phyloP scores from a whole-genome alignment of 1,139 yeast genomes.

The Lodderomyces parapsilosis region DNA sequence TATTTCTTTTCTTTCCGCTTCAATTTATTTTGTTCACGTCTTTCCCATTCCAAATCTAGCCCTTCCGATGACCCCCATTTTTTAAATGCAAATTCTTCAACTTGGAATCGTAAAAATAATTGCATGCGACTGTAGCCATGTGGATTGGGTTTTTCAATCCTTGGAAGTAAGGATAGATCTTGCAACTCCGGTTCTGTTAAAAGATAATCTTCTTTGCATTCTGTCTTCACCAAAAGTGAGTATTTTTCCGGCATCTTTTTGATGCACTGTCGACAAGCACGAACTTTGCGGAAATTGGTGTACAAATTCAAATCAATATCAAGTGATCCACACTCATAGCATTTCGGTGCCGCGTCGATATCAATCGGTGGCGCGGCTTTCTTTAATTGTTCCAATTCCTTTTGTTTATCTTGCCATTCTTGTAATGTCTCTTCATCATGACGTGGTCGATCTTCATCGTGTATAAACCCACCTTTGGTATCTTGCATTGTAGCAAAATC shows the following conservation, averaged over 20 bases:
- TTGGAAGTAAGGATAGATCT: slow-evolving; percentile 65
- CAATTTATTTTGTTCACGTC: slow-evolving; percentile 70
- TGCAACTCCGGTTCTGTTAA: slow-evolving; percentile 89
- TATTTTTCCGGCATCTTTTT: slow-evolving; percentile 80
- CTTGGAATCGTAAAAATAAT: slow-evolving; percentile 81
- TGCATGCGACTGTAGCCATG: slow-evolving; percentile 95
- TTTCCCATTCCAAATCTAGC: slow-evolving; percentile 88
- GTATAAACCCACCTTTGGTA: slow-evolving; percentile 81
- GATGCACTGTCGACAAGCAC: slow-evolving; percentile 81
- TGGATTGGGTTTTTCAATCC: slow-evolving; percentile 91
- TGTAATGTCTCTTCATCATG: slow-evolving; percentile 48
- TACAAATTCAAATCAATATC: slow-evolving; percentile 77
- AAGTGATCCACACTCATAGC: slow-evolving; percentile 75
- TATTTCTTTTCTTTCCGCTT: slow-evolving; percentile 78
- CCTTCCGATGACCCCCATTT: slow-evolving; percentile 95
- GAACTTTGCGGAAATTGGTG: slow-evolving; percentile 59
- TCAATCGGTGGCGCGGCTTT: slow-evolving; percentile 73
- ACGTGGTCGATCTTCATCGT: slow-evolving; percentile 33
- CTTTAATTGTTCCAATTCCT: slow-evolving; percentile 37
- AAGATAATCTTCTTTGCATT: slow-evolving; percentile 88
- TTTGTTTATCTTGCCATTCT: slow-evolving; percentile 75
- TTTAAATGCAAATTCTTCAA: slow-evolving; percentile 86
- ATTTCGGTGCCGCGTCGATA: slow-evolving; percentile 68
- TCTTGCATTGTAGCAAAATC: slow-evolving; percentile 90
- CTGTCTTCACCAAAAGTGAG: slow-evolving; percentile 89